phyloP scores from a whole-genome alignment of 495 filamentous ascomycete genomes.

The Penicillium mononematosum region DNA sequence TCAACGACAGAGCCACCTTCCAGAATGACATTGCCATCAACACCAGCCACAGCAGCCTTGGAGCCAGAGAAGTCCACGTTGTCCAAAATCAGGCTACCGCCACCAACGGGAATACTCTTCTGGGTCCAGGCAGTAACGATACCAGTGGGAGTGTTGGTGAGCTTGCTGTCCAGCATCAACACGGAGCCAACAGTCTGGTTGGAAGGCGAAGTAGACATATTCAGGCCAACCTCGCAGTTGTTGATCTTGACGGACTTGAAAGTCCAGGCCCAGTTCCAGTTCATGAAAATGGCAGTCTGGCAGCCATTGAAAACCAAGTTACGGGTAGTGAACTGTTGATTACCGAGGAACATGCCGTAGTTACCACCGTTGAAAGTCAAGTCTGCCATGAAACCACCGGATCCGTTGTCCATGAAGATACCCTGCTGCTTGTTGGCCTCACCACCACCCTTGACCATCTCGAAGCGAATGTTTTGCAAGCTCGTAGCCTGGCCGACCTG shows the following conservation, averaged over 20 bases:
- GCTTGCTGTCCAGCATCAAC: conserved; percentile 73
- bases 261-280: conserved; percentile 94
- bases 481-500: conserved; percentile 95
- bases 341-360: conserved; percentile 83
- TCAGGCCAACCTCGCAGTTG: conserved; percentile 75
- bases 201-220: conserved; percentile 67
- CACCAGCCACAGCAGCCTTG: conserved; percentile 50
- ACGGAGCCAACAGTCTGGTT: conserved; percentile 77
- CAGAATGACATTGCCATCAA: conserved; percentile 59
- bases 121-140: conserved; percentile 68
- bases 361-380: conserved; percentile 84
- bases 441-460: conserved; percentile 75
- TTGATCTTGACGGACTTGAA: conserved; percentile 80
- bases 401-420: conserved; percentile 97
- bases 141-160: conserved; percentile 70
- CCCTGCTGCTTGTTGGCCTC: conserved; percentile 75
- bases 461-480: conserved; percentile 85
- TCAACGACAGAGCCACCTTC: conserved; percentile 67
- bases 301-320: conserved; percentile 89
- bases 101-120: conserved; percentile 60
- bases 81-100: conserved; percentile 77
- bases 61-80: conserved; percentile 76
- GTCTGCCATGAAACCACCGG: conserved; percentile 84
- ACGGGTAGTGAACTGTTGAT: conserved; percentile 92
- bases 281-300: conserved; percentile 85